phyloP scores from a whole-genome alignment of 768 basidiomycete species.

The Sarcodon sp. region DNA sequence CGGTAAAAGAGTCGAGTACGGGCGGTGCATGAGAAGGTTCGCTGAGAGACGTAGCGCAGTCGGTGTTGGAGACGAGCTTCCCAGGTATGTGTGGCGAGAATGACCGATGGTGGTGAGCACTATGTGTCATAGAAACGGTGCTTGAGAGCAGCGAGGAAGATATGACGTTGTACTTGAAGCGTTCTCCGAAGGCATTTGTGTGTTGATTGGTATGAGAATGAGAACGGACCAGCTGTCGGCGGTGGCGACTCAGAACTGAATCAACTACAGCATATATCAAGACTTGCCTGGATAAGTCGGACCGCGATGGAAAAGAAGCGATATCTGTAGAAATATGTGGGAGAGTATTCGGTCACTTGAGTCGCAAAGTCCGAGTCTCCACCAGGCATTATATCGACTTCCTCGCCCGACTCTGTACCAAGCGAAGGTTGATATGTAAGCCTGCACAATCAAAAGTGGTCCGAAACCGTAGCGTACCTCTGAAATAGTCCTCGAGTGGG shows the following conservation, averaged over 20 bases:
- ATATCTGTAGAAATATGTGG: constrained; percentile 6
- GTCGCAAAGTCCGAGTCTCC: constrained; percentile 7
- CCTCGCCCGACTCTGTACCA: not conserved
- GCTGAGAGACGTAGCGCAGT: constrained; percentile 4
- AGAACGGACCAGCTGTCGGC: constrained; percentile 18
- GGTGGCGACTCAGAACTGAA: constrained; percentile 1
- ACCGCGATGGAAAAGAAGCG: not conserved
- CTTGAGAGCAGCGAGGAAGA: constrained; percentile 66
- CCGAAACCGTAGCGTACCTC: constrained; percentile 27
- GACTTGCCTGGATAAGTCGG: not conserved
- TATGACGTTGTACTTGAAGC: constrained; percentile 76
- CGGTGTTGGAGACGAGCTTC: constrained; percentile 1
- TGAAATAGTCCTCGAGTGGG: constrained; percentile 60
- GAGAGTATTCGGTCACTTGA: constrained; percentile 25
- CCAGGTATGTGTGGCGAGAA: constrained; percentile 12
- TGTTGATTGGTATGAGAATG: not conserved
- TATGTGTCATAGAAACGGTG: constrained; percentile 26
- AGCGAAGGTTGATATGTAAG: no score
- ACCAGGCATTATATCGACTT: not conserved
- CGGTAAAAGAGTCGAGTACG: not conserved
- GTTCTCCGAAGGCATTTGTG: constrained; percentile 47
- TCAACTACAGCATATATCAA: not conserved
- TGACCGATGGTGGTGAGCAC: constrained; percentile 6
- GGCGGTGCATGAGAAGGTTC: not conserved
- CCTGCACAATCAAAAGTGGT: no score